These are phyloP conservation scores for Liriodendron chinense DNA, from an alignment of 164 flowering plant genomes.

Conservation along the genomic window DNA sequence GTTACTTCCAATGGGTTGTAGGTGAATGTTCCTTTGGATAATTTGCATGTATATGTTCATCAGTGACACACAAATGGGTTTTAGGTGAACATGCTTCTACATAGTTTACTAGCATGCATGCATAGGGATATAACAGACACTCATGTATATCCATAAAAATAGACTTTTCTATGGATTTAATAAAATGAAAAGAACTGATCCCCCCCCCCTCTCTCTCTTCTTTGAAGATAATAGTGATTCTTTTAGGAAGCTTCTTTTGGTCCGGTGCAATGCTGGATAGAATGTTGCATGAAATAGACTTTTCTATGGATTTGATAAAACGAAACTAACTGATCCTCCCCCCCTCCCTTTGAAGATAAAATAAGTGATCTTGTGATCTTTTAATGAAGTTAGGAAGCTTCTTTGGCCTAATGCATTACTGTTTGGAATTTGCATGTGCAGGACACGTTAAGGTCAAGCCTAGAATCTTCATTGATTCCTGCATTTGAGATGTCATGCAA, in stretches of 20 bases:
- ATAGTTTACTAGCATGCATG: too few species aligned
- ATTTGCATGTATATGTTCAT: too few species aligned
- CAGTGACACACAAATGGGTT: too few species aligned
- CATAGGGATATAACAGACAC: too few species aligned
- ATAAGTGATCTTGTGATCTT: too few species aligned
- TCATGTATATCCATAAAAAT: too few species aligned
- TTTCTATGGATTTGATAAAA: background rate
- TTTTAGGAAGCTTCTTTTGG: background rate
- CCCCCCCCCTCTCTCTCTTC: background rate
- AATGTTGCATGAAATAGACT: background rate
- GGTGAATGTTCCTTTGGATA: too few species aligned
- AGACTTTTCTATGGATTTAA: background rate
- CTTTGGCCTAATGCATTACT: background rate
- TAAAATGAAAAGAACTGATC: background rate
- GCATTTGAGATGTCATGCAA: slow-evolving; percentile 93
- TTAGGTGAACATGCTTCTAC: too few species aligned
- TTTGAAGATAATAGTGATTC: background rate
- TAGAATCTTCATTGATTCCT: slow-evolving; percentile 78
- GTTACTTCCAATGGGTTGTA: too few species aligned
- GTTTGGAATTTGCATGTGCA: slow-evolving; percentile 23
- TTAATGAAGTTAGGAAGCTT: too few species aligned
- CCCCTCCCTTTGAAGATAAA: background rate
- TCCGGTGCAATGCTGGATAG: background rate
- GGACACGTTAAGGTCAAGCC: slow-evolving; percentile 70
- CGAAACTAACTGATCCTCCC: too few species aligned